Percentiles rank a stretch among this genome's conserved stretches.
phyloP scores from a whole-genome alignment of 2,329 filamentous ascomycete species.

The Lasiodiplodia citricola region DNA sequence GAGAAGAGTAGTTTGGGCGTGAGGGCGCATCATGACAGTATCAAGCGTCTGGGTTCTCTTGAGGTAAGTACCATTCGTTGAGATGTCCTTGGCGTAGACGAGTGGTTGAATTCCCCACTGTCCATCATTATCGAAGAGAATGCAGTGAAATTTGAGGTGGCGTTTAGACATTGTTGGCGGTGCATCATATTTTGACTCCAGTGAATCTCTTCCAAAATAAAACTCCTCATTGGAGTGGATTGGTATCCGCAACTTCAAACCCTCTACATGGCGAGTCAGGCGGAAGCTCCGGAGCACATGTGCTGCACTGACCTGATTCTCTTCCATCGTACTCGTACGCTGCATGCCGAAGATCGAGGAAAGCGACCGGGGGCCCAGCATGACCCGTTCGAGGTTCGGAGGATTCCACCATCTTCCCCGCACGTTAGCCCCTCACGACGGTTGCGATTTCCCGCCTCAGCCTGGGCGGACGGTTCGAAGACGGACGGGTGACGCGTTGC shows the following conservation, averaged over 20 bases:
- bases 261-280: background rate
- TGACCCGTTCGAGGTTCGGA: background rate
- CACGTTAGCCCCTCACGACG: constrained; percentile 1
- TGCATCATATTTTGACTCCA: background rate
- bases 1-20: constrained; percentile 48
- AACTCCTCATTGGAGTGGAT: constrained; percentile 44
- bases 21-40: constrained; percentile 36
- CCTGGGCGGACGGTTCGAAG: background rate
- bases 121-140: constrained; percentile 48
- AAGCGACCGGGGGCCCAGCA: background rate
- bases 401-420: constrained; percentile 8
- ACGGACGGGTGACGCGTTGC: constrained; percentile 1
- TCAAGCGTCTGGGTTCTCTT: constrained; percentile 35
- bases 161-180: constrained; percentile 49
- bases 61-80: constrained; percentile 49
- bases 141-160: constrained; percentile 54
- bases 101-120: constrained; percentile 48
- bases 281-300: background rate
- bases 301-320: constrained; percentile 16
- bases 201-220: constrained; percentile 39
- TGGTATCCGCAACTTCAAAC: background rate
- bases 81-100: constrained; percentile 54
- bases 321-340: constrained; percentile 10
- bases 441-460: background rate
- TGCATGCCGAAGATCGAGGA: constrained; percentile 19